Base-by-base conservation (phyloP, 306 rosid species). In the Cicer bijugum region DNA sequence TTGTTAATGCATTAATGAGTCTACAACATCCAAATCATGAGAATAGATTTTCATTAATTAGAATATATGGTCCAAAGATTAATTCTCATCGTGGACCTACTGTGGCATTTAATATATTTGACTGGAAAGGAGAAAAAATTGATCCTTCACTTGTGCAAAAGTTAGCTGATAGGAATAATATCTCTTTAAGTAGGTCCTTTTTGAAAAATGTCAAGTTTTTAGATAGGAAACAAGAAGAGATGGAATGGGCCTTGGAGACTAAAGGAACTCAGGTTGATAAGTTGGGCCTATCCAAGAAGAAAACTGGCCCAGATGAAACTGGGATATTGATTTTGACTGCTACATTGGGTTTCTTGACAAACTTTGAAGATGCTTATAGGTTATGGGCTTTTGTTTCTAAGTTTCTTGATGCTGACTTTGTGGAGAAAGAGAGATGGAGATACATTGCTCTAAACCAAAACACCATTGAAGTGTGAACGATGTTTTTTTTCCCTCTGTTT, bases 401-500 rank as follows among this genome's bases (percentile, higher is more conserved):
- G 75, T 91, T 93, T 63, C 77, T 89, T 40, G 98, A 93, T 77
- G 98, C 97, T 2, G 98, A 93, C 15, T 93, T 91, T 82, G 92
- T 88, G 66, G 93, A 91, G 84, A 91, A 91, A 76, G 98, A 89
- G 81, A 89, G 85, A 61, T 93, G 97, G 98, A 91, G 96, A 78
- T 93, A 91, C 88, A 71, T 62, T 72, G 97, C 96, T 58, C 86
- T 93, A 35, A 88, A 91, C 84, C 96, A 93, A 63, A 83, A 81
- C 9, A 93, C 89, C 0, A 47, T 91, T 40, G 93, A 89, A 67
- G 78, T 93, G 44, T 92, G 85, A 84, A 79, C 16, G 1, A 0
- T 45, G 4, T 17, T 42, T n/a, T 8, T 28, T 58, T 33, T 8
- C 23, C 19, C 0, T 20, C 12, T 60, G 23, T 61, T 69, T 19